Percentiles rank a stretch among this genome's conserved stretches.
Conservation (phyloP, 2,329 filamentous ascomycete species). For the Pestalotiopsis sp. region DNA sequence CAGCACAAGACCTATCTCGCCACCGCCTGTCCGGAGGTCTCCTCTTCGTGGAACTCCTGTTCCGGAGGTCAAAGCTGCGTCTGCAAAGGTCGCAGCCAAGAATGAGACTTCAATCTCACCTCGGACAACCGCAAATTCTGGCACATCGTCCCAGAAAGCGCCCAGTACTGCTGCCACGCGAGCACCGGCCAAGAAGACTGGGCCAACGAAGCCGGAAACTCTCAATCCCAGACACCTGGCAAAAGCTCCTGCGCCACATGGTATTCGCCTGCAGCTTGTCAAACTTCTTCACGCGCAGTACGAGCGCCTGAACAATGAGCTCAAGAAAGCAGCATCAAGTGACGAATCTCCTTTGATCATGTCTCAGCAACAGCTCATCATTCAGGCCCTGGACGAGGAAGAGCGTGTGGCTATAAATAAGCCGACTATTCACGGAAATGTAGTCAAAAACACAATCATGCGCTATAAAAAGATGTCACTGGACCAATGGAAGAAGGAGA, state of each 20-base stretch:
- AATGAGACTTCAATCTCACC: neutral
- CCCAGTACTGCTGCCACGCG: conserved; percentile 5
- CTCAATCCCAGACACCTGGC: conserved; percentile 71
- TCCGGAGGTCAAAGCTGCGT: neutral
- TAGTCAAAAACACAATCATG: conserved; percentile 81
- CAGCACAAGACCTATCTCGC: conserved; percentile 10
- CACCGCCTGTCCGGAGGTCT: conserved; percentile 8
- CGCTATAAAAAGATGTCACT: conserved; percentile 74
- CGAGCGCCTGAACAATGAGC: conserved; percentile 65
- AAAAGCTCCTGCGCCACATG: conserved; percentile 58
- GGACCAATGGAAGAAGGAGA: conserved; percentile 71
- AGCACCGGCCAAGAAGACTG: conserved; percentile 13
- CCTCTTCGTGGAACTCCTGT: neutral
- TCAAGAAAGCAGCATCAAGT: conserved; percentile 53
- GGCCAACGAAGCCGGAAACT: conserved; percentile 46
- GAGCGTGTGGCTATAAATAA: conserved; percentile 71
- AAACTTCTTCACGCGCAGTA: conserved; percentile 68
- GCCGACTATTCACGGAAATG: conserved; percentile 74
- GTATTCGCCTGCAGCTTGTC: conserved; percentile 59
- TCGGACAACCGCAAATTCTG: neutral
- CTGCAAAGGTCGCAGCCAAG: neutral
- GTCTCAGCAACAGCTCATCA: conserved; percentile 68
- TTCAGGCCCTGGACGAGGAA: conserved; percentile 75
- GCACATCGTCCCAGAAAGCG: conserved; percentile 4
- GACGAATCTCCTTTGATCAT: conserved; percentile 58